These are phyloP conservation scores for Ambrosia artemisiifolia DNA, from an alignment of 129 eudicot genomes.

Conservation along the genomic window DNA sequence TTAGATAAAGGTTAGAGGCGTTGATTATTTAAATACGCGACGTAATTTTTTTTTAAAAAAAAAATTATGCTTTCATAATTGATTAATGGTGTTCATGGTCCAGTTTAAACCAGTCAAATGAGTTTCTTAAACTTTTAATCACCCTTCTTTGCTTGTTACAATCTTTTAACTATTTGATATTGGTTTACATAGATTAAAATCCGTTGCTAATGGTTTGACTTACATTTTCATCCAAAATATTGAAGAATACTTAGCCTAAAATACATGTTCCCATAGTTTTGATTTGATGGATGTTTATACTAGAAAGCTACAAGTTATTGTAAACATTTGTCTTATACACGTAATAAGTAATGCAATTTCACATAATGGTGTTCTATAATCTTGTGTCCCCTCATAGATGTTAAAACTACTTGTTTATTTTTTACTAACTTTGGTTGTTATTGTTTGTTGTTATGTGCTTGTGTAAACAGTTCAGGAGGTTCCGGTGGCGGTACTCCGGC, in stretches of 20 bases:
- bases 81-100: no score
- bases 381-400: background rate
- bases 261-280: background rate
- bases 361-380: background rate
- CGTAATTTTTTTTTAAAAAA: no score
- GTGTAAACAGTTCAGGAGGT: slow-evolving; percentile 50
- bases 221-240: background rate
- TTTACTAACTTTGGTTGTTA: background rate
- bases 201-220: background rate
- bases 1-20: no score
- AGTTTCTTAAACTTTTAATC: background rate
- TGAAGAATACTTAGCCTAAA: background rate
- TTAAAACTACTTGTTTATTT: background rate
- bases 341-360: background rate
- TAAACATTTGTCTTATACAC: background rate
- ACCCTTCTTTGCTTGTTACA: background rate
- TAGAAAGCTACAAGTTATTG: background rate
- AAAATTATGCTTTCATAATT: no score
- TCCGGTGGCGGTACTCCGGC: slow-evolving; percentile 61
- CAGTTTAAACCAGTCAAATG: no score
- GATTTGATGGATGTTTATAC: background rate
- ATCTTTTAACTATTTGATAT: background rate
- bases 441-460: background rate
- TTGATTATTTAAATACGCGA: no score
- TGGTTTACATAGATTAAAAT: background rate